These are phyloP conservation scores for Tetrapyrgos nigripes DNA, from an alignment of 1,284 basidiomycete genomes.

Conservation along the genomic window DNA sequence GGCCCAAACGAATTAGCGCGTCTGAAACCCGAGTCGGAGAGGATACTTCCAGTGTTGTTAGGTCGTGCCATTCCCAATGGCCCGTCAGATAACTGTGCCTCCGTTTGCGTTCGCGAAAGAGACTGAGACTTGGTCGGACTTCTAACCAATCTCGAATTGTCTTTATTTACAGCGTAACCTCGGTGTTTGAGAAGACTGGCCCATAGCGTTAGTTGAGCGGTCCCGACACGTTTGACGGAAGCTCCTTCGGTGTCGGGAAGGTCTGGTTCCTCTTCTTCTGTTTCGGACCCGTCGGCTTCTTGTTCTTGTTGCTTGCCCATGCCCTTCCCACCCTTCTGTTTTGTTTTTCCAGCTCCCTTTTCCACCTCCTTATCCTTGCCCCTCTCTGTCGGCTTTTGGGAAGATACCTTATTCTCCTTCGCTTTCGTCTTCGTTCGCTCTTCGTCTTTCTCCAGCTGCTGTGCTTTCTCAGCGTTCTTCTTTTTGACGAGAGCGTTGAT, in stretches of 20 bases:
- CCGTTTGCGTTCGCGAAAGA: neutral
- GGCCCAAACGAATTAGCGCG: slow-evolving; percentile 65
- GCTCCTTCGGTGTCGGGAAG: slow-evolving; percentile 44
- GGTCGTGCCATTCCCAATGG: slow-evolving; percentile 13
- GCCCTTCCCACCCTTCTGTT: neutral
- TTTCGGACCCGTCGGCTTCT: slow-evolving; percentile 17
- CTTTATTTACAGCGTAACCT: slow-evolving; percentile 63
- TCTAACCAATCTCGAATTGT: slow-evolving; percentile 52
- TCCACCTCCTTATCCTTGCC: neutral
- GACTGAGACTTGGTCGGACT: slow-evolving; percentile 56
- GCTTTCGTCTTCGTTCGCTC: neutral
- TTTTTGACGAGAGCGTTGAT: neutral
- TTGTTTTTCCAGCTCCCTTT: neutral
- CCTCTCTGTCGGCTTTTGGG: neutral
- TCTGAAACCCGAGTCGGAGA: slow-evolving; percentile 54
- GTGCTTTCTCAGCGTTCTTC: neutral
- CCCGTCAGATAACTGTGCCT: neutral
- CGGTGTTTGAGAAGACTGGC: slow-evolving; percentile 65
- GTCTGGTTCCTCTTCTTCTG: slow-evolving; percentile 49
- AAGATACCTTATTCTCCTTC: neutral
- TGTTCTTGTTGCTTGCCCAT: neutral
- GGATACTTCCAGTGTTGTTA: slow-evolving; percentile 47
- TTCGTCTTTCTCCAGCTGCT: neutral
- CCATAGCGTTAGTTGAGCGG: slow-evolving; percentile 71
- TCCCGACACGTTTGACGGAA: slow-evolving; percentile 58